These are phyloP conservation scores for Tardiomyces digboiensis DNA, from an alignment of 1,139 yeast species.

Conservation along the genomic window DNA sequence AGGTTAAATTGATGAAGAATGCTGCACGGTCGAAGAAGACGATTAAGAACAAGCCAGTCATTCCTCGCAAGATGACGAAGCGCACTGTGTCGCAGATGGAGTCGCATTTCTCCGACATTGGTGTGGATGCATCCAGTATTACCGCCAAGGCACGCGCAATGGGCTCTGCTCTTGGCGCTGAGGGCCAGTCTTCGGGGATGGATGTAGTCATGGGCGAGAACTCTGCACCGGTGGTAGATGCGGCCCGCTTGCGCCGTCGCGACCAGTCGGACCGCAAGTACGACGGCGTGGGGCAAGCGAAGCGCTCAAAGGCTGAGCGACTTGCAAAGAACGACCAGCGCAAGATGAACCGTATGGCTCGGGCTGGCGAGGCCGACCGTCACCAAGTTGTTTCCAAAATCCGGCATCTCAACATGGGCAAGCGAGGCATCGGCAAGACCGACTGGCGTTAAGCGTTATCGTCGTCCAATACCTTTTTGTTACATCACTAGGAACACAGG, in stretches of 20 bases:
- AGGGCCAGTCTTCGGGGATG: constrained; percentile 50
- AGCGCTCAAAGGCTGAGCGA: constrained; percentile 80
- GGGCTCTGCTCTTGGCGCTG: constrained; percentile 31
- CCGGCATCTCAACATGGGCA: constrained; percentile 92
- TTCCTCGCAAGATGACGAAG: constrained; percentile 86
- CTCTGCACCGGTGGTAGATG: constrained; percentile 9
- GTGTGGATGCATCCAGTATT: constrained; percentile 72
- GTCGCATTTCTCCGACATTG: constrained; percentile 78
- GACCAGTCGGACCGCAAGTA: constrained; percentile 73
- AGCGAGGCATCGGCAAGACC: constrained; percentile 29
- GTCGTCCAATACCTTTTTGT: not conserved
- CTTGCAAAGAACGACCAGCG: constrained; percentile 84
- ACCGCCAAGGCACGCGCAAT: constrained; percentile 26
- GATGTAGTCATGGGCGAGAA: constrained; percentile 58
- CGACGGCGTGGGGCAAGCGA: constrained; percentile 85
- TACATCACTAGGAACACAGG: too few relatives aligned
- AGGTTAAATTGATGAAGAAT: constrained; percentile 86
- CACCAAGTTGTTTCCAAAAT: constrained; percentile 80
- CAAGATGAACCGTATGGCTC: constrained; percentile 85
- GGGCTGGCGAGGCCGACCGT: constrained; percentile 96
- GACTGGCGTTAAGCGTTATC: constrained; percentile 11
- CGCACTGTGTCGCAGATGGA: constrained; percentile 77
- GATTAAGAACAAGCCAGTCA: constrained; percentile 75
- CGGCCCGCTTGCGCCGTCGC: constrained; percentile 34
- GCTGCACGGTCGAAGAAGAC: constrained; percentile 86